Base-by-base conservation (phyloP, 345 rosid genomes). In the Nephelium lappaceum region DNA sequence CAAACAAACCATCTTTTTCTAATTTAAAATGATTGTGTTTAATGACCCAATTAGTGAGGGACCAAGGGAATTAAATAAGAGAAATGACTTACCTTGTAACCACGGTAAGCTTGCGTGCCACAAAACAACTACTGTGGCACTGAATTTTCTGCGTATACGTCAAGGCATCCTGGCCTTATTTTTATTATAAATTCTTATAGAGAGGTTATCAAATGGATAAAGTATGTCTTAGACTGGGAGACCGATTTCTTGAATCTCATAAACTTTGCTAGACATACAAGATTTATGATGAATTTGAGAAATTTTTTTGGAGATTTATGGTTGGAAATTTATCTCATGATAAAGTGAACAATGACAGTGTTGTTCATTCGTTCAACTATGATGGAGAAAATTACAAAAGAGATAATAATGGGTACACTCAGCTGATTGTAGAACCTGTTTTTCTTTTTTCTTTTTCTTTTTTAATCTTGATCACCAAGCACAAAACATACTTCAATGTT, bases 91-190 rank as follows among this genome's bases (percentile, higher is more conserved):
- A 4, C 36, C 64, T 38, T 19, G 49, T 36, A 62, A 64, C 6
- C 47, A 49, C n/a, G 12, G 36, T 65, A 19, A 65, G 1, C 11
- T 45, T 45, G 36, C 36, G 36, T 31, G 36, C 36, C 36, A 31
- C 36, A 31, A 2, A 31, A 31, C 36, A 31, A 31, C 36, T 45
- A 45, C 8, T 7, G 12, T 7, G 15, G 5, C 16, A 39, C 15
- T 14, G 18, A 11, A 12, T 18, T 76, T 67, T 18, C 66, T 51
- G 42, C 72, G 65, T 67, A 16, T 9, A 67, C 72, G 79, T 63
- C 63, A 76, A 49, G 65, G 65, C 38, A 38, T 38, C 4, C 21
- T 21, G n/a, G 5, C 1, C 53, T 27, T 5, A 31, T 67, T 12
- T 70, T 24, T 7, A 5, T 15, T 25, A 49, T 18, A 53, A 4